Evolutionary conservation across 1,139 yeast species (phyloP).

Genomic region (Scheffersomyces stambukii): DNA sequence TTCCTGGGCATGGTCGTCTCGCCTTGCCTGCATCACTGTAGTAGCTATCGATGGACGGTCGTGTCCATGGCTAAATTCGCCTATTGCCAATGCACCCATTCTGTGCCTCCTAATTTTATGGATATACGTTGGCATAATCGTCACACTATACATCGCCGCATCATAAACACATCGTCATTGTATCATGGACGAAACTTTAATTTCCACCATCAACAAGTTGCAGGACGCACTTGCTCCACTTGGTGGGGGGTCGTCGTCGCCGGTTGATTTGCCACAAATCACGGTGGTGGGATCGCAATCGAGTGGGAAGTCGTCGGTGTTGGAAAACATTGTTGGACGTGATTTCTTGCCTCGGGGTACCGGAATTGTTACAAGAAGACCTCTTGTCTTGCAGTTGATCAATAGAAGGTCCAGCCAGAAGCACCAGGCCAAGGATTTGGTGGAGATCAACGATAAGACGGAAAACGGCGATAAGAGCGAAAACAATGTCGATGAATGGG

Average conservation of each 20-base stretch:
- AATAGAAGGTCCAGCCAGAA: conserved; percentile 51
- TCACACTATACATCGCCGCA: too few species aligned
- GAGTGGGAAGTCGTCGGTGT: conserved; percentile 88
- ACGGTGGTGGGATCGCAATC: conserved; percentile 97
- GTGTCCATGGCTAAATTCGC: too few species aligned
- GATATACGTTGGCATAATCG: too few species aligned
- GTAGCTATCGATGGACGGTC: too few species aligned
- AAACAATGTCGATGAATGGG: conserved; percentile 93
- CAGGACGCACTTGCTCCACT: conserved; percentile 94
- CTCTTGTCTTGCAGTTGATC: conserved; percentile 76
- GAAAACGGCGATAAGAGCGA: conserved; percentile 52
- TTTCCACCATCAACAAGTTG: conserved; percentile 85
- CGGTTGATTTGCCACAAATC: conserved; percentile 91
- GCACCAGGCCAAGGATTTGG: conserved; percentile 21
- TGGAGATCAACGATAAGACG: conserved; percentile 32
- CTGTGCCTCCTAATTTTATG: too few species aligned
- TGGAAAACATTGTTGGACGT: conserved; percentile 92
- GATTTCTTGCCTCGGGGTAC: conserved; percentile 95
- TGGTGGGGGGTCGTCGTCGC: conserved; percentile 81
- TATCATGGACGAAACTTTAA: conserved; percentile 91
- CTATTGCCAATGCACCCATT: too few species aligned
- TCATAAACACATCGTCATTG: too few species aligned
- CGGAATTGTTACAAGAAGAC: conserved; percentile 93
- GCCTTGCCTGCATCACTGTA: too few species aligned
- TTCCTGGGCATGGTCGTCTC: too few species aligned